phyloP scores from a whole-genome alignment of 2,329 filamentous ascomycete genomes.

The Waltergamsia citrina region DNA sequence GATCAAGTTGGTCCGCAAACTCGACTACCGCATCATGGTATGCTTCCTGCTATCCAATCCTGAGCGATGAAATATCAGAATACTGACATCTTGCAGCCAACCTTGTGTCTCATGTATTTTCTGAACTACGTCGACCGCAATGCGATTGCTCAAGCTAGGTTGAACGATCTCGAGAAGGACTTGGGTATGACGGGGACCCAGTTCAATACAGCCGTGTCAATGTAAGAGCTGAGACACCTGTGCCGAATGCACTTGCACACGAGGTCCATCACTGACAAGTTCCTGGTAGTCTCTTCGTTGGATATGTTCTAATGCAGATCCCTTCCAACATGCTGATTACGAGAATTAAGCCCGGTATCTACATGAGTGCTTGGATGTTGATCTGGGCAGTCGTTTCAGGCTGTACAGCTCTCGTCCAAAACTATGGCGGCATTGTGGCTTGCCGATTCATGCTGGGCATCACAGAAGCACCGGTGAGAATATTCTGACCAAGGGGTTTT shows the following conservation, averaged over 20 bases:
- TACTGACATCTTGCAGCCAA: no score
- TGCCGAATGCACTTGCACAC: background rate
- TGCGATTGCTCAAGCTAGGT: constrained; percentile 33
- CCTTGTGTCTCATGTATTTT: constrained; percentile 31
- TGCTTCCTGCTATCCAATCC: no score
- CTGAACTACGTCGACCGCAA: constrained; percentile 34
- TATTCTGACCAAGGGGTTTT: background rate
- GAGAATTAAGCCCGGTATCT: constrained; percentile 19
- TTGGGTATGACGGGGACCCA: constrained; percentile 44
- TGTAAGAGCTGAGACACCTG: constrained; percentile 16
- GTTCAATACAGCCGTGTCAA: constrained; percentile 36
- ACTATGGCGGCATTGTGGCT: constrained; percentile 21
- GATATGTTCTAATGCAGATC: constrained; percentile 30
- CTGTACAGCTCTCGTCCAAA: constrained; percentile 24
- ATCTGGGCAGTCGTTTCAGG: constrained; percentile 27
- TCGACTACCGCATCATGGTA: constrained; percentile 31
- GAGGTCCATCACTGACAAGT: background rate
- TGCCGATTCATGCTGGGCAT: constrained; percentile 28
- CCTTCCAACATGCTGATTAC: constrained; percentile 27
- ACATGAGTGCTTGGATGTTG: constrained; percentile 30
- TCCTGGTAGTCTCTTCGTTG: constrained; percentile 20
- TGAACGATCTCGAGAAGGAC: constrained; percentile 37
- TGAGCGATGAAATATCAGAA: no score
- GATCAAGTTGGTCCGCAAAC: constrained; percentile 28
- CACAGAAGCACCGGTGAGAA: constrained; percentile 23